A percentile compares a stretch with the other conserved stretches of the same genome.
These are phyloP conservation scores for Sporodiniella umbellata DNA, from an alignment of 371 early-diverging fungal species.

Conservation along the genomic window DNA sequence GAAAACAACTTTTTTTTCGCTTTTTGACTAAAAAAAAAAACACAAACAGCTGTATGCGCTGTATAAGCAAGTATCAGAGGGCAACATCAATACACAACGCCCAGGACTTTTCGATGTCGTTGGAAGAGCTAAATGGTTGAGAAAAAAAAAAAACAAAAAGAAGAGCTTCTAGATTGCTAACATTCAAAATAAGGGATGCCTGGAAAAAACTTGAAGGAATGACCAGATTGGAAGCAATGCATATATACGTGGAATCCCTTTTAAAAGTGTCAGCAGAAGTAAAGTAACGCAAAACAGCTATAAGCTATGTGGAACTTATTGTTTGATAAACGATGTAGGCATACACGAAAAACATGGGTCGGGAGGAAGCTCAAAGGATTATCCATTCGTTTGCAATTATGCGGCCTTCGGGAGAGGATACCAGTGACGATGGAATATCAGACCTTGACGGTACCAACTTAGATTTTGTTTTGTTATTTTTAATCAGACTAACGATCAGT, in stretches of 20 bases:
- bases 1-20: not conserved
- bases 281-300: not conserved
- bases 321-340: no score
- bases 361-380: slow-evolving; percentile 26
- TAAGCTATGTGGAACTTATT: no score
- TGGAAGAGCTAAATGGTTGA: slow-evolving; percentile 49
- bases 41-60: slow-evolving; percentile 38
- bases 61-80: slow-evolving; percentile 45
- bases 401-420: slow-evolving; percentile 29
- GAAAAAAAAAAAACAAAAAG: not conserved
- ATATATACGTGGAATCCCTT: slow-evolving; percentile 24
- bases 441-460: slow-evolving; percentile 4
- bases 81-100: slow-evolving; percentile 36
- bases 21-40: not conserved
- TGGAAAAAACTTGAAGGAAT: slow-evolving; percentile 27
- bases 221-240: slow-evolving; percentile 21
- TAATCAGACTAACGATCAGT: not conserved
- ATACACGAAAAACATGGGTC: slow-evolving; percentile 19
- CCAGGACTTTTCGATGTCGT: slow-evolving; percentile 48
- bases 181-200: slow-evolving; percentile 28
- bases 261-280: slow-evolving; percentile 24
- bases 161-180: slow-evolving; percentile 16
- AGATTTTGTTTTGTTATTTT: not conserved
- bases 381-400: slow-evolving; percentile 41
- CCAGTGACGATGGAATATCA: slow-evolving; percentile 16